phyloP scores from a whole-genome alignment of 805 yeast genomes.

The Candida tammaniensis region DNA sequence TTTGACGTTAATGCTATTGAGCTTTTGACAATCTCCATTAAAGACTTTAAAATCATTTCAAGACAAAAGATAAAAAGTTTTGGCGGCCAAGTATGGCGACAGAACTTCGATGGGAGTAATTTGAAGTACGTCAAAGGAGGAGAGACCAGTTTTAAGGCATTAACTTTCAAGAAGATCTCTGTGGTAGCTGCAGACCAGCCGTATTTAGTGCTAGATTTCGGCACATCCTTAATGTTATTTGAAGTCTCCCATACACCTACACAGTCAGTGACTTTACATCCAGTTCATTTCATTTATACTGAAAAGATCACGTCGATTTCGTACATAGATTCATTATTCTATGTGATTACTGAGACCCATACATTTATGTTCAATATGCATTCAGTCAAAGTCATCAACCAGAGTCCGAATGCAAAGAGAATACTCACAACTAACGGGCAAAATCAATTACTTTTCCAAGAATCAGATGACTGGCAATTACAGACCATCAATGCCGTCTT shows the following conservation, averaged over 20 bases:
- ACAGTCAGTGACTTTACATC: conserved; percentile 6
- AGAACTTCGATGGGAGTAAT: conserved; percentile 9
- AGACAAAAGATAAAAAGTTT: conserved; percentile 4
- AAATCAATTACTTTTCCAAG: no score
- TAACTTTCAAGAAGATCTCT: no score
- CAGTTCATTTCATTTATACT: conserved; percentile 9
- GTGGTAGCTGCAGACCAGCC: neutral
- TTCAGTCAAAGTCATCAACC: conserved; percentile 1
- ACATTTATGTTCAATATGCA: conserved; percentile 4
- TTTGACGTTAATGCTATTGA: conserved; percentile 8
- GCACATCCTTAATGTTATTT: conserved; percentile 6
- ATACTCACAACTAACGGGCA: no score
- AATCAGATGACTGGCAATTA: no score
- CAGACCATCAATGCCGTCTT: no score
- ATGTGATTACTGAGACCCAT: conserved; percentile 6
- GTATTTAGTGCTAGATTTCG: conserved; percentile 8
- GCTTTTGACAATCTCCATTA: conserved; percentile 13
- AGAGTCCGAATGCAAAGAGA: no score
- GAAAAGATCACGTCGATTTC: conserved; percentile 2
- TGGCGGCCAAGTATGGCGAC: conserved; percentile 10
- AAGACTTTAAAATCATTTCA: conserved; percentile 11
- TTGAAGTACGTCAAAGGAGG: conserved; percentile 5
- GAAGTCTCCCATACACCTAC: conserved; percentile 4
- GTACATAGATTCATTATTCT: neutral
- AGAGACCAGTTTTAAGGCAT: no score